These are phyloP conservation scores for Trichoderma koningii DNA, from an alignment of 2,329 filamentous ascomycete species.

Conservation along the genomic window DNA sequence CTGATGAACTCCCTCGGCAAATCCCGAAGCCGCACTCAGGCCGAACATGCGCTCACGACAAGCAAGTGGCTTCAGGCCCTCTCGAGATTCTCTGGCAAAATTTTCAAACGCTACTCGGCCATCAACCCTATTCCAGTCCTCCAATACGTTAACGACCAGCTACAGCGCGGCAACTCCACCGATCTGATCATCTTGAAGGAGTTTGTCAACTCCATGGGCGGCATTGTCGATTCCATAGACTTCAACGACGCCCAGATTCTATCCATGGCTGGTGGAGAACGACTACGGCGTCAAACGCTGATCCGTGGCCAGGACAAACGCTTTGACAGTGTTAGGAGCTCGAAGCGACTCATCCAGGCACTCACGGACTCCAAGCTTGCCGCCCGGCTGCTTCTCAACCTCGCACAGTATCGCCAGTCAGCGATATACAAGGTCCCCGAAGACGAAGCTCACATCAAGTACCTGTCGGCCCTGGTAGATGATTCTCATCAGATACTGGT, in stretches of 20 bases:
- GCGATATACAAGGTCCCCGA: conserved; percentile 76
- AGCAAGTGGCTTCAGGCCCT: conserved; percentile 91
- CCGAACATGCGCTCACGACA: conserved; percentile 68
- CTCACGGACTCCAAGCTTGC: conserved; percentile 77
- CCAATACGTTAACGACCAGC: conserved; percentile 84
- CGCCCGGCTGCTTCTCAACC: conserved; percentile 80
- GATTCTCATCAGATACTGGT: conserved; percentile 82
- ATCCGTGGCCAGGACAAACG: conserved; percentile 79
- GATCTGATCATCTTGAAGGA: conserved; percentile 91
- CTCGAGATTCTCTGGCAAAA: conserved; percentile 85
- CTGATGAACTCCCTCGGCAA: conserved; percentile 74
- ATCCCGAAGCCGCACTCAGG: conserved; percentile 63
- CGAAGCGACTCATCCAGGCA: conserved; percentile 76
- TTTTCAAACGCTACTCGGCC: conserved; percentile 81
- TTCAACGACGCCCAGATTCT: conserved; percentile 87
- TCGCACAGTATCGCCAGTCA: conserved; percentile 87
- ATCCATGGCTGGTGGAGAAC: conserved; percentile 83
- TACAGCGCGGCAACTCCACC: conserved; percentile 79
- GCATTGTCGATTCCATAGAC: conserved; percentile 81
- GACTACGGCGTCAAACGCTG: conserved; percentile 77
- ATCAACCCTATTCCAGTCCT: conserved; percentile 84
- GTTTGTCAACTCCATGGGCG: conserved; percentile 88
- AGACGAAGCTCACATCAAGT: conserved; percentile 79
- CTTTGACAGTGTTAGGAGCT: conserved; percentile 72
- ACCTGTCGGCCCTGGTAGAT: conserved; percentile 83